phyloP scores from a whole-genome alignment of 768 basidiomycete genomes.

The Phlegmacium glaucopus region DNA sequence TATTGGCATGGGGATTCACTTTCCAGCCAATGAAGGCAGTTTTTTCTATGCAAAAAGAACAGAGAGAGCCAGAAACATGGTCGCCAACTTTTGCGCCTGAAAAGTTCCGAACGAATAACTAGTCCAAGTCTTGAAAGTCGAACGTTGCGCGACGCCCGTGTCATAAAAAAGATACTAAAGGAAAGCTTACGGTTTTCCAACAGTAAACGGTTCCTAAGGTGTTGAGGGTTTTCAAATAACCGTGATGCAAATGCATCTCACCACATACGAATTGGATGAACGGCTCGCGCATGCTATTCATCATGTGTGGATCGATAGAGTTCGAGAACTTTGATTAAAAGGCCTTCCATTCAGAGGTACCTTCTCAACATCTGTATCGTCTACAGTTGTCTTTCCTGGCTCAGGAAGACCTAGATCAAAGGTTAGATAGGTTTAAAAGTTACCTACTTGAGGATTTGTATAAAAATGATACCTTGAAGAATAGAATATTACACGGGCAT shows the following conservation, averaged over 20 bases:
- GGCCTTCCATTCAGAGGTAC: constrained; percentile 41
- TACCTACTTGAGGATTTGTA: too few species aligned
- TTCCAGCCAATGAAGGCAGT: constrained; percentile 41
- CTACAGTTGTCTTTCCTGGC: constrained; percentile 42
- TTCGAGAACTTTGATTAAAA: constrained; percentile 48
- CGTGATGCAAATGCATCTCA: constrained; percentile 5
- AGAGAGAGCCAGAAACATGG: constrained; percentile 34
- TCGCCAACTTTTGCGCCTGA: constrained; percentile 31
- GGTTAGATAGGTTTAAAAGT: too few species aligned
- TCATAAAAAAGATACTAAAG: too few species aligned
- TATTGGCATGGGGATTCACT: constrained; percentile 34
- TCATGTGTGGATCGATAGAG: constrained; percentile 43
- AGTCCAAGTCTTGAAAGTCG: constrained; percentile 44
- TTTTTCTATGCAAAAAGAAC: constrained; percentile 19
- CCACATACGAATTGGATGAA: constrained; percentile 22
- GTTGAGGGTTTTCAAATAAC: not conserved
- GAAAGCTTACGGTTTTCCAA: constrained; percentile 34
- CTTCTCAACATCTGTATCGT: constrained; percentile 46
- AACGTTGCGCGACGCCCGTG: too few species aligned
- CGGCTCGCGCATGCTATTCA: constrained; percentile 34
- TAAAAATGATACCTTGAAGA: too few species aligned
- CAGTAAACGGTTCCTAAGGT: constrained; percentile 20
- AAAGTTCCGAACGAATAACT: constrained; percentile 41
- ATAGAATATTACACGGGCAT: too few species aligned
- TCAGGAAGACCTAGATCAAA: constrained; percentile 33